Conservation (phyloP, 2,329 filamentous ascomycete genomes). For the Colletotrichum sansevieriae region DNA sequence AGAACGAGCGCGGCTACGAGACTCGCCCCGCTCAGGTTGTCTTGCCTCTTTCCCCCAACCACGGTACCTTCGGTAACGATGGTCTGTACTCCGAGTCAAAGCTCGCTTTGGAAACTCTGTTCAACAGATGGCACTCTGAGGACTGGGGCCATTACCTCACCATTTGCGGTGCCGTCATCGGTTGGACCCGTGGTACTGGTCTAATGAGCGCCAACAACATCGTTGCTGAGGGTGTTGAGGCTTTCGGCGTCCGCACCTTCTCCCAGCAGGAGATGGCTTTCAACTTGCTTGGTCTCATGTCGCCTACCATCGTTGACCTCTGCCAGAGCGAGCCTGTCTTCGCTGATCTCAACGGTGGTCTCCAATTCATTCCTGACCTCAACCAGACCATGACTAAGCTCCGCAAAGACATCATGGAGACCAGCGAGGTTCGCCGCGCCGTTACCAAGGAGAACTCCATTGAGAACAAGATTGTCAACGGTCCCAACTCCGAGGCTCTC, state of each 20-base stretch:
- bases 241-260: conserved; percentile 96
- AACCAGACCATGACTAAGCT: conserved; percentile 95
- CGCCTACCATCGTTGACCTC: conserved; percentile 90
- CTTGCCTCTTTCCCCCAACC: conserved; percentile 94
- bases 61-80: conserved; percentile 97
- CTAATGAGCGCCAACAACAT: conserved; percentile 99
- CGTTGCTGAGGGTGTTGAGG: conserved; percentile 96
- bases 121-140: conserved; percentile 98
- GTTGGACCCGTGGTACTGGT: conserved; percentile 98
- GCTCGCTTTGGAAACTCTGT: conserved; percentile 94
- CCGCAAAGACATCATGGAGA: conserved; percentile 94
- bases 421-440: conserved; percentile 90
- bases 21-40: conserved; percentile 97
- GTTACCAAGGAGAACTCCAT: conserved; percentile 96
- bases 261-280: conserved; percentile 99
- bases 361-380: conserved; percentile 96
- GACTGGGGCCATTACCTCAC: conserved; percentile 98
- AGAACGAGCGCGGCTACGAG: conserved; percentile 88
- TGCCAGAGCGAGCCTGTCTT: conserved; percentile 97
- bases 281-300: conserved; percentile 96
- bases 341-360: conserved; percentile 95
- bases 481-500: conserved; percentile 88
- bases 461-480: conserved; percentile 97
- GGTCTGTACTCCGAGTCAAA: conserved; percentile 99
- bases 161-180: conserved; percentile 97